Evolutionary conservation across 345 rosid species (phyloP).

Genomic region (Populus ilicifolia): DNA sequence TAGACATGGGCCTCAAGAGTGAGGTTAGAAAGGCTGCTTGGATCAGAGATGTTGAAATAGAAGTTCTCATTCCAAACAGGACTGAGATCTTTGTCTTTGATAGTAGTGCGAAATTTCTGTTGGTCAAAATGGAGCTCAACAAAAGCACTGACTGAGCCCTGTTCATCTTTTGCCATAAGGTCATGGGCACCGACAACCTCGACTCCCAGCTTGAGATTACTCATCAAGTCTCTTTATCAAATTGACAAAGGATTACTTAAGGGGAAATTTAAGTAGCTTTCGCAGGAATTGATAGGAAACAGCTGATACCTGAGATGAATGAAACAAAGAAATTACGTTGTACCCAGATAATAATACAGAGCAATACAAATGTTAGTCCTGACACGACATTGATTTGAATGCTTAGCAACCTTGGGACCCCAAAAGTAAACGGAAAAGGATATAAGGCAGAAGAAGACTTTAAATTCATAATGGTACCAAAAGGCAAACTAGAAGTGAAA

Average conservation of each 20-base stretch:
- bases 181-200: constrained; percentile 76
- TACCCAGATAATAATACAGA: not conserved
- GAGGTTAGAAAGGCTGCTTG: constrained; percentile 48
- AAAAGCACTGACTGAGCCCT: constrained; percentile 41
- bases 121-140: constrained; percentile 83
- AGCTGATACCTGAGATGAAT: constrained; percentile 23
- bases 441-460: not conserved
- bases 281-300: constrained; percentile 10
- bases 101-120: constrained; percentile 63
- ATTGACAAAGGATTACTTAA: not conserved
- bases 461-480: not conserved
- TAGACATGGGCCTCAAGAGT: constrained; percentile 64
- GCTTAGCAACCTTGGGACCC: not conserved
- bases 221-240: constrained; percentile 35
- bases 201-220: constrained; percentile 73
- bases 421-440: not conserved
- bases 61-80: constrained; percentile 86
- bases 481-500: not conserved
- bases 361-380: not conserved
- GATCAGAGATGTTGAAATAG: constrained; percentile 75
- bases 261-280: constrained; percentile 1
- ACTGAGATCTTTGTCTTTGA: constrained; percentile 57
- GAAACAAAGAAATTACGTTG: not conserved
- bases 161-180: constrained; percentile 57
- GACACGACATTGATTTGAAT: not conserved